These are phyloP conservation scores for Edaphochlamys debaryana DNA, from an alignment of 139 green algal genomes.

Conservation along the genomic window DNA sequence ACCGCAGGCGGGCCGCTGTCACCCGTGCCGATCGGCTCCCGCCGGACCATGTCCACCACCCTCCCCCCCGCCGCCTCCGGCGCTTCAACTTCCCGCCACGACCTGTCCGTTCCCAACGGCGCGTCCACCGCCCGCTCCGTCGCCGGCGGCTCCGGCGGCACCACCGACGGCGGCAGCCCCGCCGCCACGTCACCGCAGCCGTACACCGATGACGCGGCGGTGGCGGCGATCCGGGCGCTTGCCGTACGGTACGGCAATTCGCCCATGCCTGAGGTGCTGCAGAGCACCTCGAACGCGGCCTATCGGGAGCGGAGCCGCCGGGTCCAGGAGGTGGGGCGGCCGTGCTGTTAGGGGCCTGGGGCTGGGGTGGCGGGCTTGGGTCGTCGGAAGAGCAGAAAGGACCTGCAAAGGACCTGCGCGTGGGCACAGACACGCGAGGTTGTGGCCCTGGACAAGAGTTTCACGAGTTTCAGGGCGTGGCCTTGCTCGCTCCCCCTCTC, in stretches of 20 bases:
- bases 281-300: not conserved
- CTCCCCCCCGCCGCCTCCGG: not conserved
- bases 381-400: not conserved
- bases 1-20: too few relatives aligned
- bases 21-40: too few relatives aligned
- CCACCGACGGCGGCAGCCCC: not conserved
- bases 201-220: not conserved
- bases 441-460: not conserved
- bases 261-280: not conserved
- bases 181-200: not conserved
- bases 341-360: too few relatives aligned
- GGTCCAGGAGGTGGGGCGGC: not conserved
- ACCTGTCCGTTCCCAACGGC: not conserved
- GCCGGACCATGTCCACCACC: not conserved
- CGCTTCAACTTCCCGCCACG: not conserved
- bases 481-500: too few relatives aligned
- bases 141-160: too few relatives aligned
- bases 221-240: conserved; percentile 12
- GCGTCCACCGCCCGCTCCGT: not conserved
- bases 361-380: not conserved
- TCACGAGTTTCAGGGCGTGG: not conserved
- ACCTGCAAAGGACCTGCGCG: too few relatives aligned
- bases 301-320: not conserved
- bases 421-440: not conserved
- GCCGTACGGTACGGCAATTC: not conserved